Evolutionary conservation across 352 stramenopile species (phyloP).

Genomic region (Thraustochytrium sp.): DNA sequence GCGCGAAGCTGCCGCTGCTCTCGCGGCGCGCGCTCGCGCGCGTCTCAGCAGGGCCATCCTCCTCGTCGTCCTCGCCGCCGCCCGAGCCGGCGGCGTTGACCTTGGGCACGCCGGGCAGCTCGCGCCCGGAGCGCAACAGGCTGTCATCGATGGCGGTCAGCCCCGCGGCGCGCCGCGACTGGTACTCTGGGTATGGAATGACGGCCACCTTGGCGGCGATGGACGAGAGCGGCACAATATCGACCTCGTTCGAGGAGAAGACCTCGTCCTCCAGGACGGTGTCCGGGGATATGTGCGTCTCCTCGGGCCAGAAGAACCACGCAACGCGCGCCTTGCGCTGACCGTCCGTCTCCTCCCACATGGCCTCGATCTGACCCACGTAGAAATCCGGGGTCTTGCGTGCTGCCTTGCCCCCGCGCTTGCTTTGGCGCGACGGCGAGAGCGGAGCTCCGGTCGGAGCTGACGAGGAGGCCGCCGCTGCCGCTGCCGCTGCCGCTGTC

Average conservation of each 20-base stretch:
- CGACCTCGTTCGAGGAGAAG: slow-evolving; percentile 43
- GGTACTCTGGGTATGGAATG: slow-evolving; percentile 1
- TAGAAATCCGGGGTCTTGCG: slow-evolving; percentile 23
- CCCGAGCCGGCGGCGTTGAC: background rate
- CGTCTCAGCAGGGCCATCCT: background rate
- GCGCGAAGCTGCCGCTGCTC: background rate
- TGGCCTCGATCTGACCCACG: slow-evolving; percentile 40
- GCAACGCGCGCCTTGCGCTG: slow-evolving; percentile 24
- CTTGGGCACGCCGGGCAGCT: too few relatives aligned
- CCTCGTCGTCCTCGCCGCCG: background rate
- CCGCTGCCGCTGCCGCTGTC: too few relatives aligned
- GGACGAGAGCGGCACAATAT: slow-evolving; percentile 16
- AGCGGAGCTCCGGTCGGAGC: background rate
- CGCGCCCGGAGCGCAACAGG: too few relatives aligned
- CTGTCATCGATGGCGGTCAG: background rate
- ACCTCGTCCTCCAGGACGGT: slow-evolving; percentile 10
- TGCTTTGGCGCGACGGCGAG: background rate
- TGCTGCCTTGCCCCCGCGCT: background rate
- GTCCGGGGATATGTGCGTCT: background rate
- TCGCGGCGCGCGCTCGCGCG: background rate
- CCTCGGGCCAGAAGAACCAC: slow-evolving; percentile 44
- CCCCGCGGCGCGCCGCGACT: background rate
- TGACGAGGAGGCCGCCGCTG: too few relatives aligned
- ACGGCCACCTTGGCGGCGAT: slow-evolving; percentile 34
- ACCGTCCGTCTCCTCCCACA: slow-evolving; percentile 35